These are phyloP conservation scores for Loxodes magnus DNA, from an alignment of 73 alveolate species.

Conservation along the genomic window DNA sequence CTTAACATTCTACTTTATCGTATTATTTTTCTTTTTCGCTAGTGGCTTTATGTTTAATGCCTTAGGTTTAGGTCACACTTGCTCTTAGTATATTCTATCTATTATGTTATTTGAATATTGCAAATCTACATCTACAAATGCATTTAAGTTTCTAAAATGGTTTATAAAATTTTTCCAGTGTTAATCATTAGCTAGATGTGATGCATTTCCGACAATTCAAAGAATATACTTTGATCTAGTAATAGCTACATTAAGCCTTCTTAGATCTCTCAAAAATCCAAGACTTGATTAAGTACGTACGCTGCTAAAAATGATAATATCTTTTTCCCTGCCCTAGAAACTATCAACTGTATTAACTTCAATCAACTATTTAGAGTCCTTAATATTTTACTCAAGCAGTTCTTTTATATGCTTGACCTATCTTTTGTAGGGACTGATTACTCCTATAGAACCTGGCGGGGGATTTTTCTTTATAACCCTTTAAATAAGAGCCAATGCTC, in stretches of 20 bases:
- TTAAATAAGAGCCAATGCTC: too few species aligned
- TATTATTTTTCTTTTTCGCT: too few species aligned
- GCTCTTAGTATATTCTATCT: too few species aligned
- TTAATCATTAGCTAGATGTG: too few species aligned
- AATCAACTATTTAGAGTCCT: constrained; percentile 13
- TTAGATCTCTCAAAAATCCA: constrained; percentile 80
- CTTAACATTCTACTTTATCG: too few species aligned
- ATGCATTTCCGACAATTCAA: constrained; percentile 73
- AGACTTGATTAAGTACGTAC: constrained; percentile 59
- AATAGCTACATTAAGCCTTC: constrained; percentile 92
- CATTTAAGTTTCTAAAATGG: too few species aligned
- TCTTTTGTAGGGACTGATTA: constrained; percentile 38
- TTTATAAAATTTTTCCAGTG: too few species aligned
- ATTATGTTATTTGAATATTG: too few species aligned
- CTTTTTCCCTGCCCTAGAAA: constrained; percentile 91
- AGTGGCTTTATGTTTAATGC: too few species aligned
- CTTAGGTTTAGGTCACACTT: too few species aligned
- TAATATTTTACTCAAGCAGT: constrained; percentile 17
- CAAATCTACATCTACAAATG: too few species aligned
- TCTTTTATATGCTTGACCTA: constrained; percentile 36
- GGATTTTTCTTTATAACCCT: constrained; percentile 18
- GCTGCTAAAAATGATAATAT: constrained; percentile 71
- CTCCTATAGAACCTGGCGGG: constrained; percentile 21
- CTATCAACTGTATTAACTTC: constrained; percentile 90
- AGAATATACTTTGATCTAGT: constrained; percentile 75